phyloP scores from a whole-genome alignment of 2,329 filamentous ascomycete species.

The Huntiella bhutanensis region DNA sequence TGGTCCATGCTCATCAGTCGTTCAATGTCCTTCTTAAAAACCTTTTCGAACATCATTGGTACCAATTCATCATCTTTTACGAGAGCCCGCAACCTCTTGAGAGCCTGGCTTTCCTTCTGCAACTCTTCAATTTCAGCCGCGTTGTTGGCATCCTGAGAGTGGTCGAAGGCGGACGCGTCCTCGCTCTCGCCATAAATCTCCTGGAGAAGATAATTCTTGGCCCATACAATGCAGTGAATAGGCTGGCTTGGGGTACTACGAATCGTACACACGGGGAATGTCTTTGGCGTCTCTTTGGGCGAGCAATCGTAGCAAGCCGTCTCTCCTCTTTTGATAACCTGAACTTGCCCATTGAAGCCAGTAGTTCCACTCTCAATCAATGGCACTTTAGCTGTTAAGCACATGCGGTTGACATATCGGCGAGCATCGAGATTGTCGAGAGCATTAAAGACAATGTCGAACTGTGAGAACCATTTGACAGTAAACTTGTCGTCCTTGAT shows the following conservation, averaged over 20 bases:
- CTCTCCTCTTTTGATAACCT: conserved; percentile 79
- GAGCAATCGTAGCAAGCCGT: conserved; percentile 96
- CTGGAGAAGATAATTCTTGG: conserved; percentile 85
- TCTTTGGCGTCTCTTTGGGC: conserved; percentile 74
- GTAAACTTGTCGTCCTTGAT: conserved; percentile 83
- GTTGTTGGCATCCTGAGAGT: conserved; percentile 65
- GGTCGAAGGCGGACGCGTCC: conserved; percentile 64
- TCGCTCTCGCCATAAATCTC: conserved; percentile 89
- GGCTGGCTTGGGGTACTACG: conserved; percentile 88
- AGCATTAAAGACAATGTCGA: conserved; percentile 84
- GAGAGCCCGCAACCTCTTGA: conserved; percentile 65
- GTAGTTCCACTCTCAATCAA: conserved; percentile 94
- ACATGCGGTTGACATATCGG: conserved; percentile 95
- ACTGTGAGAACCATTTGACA: conserved; percentile 69
- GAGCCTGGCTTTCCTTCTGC: conserved; percentile 60
- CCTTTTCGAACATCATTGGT: conserved; percentile 74
- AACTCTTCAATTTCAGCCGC: conserved; percentile 75
- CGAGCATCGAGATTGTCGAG: conserved; percentile 88
- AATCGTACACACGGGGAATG: conserved; percentile 92
- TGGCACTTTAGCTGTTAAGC: conserved; percentile 72
- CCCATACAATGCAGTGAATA: conserved; percentile 98
- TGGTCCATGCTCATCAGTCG: conserved; percentile 74
- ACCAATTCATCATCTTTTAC: conserved; percentile 65
- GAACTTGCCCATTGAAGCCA: conserved; percentile 92
- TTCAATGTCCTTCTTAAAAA: conserved; percentile 70